phyloP scores from a whole-genome alignment of 805 yeast species.

The Pichia californica region DNA sequence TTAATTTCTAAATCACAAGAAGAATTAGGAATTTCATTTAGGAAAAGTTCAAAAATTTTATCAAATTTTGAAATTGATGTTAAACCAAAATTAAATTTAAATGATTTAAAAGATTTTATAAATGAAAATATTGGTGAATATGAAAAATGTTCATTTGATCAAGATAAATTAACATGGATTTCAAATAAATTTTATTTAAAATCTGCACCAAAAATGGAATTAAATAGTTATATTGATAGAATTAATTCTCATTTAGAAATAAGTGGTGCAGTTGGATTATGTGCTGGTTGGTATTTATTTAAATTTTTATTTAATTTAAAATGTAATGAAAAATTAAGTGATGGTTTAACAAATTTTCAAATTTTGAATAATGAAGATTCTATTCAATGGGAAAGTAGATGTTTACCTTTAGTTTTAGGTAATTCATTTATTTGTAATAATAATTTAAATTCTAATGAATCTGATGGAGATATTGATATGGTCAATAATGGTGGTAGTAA shows the following conservation, averaged over 20 bases:
- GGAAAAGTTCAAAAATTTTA: constrained; percentile 21
- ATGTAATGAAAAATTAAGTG: constrained; percentile 10
- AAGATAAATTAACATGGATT: constrained; percentile 12
- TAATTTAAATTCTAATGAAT: neutral
- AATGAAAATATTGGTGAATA: constrained; percentile 10
- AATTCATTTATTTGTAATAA: neutral
- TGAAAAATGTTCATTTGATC: constrained; percentile 9
- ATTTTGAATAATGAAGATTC: neutral
- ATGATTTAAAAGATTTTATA: constrained; percentile 10
- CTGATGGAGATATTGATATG: neutral
- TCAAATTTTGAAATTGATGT: constrained; percentile 21
- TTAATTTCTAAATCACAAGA: constrained; percentile 18
- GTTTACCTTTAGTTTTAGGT: constrained; percentile 6
- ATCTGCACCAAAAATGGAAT: constrained; percentile 25
- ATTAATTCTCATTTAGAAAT: constrained; percentile 25
- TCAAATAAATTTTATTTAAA: constrained; percentile 27
- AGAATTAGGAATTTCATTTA: constrained; percentile 26
- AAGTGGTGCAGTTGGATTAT: constrained; percentile 27
- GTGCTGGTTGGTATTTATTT: constrained; percentile 28
- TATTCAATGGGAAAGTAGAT: constrained; percentile 5
- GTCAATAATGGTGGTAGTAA: neutral
- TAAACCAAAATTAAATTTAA: neutral
- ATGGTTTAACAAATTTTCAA: constrained; percentile 9
- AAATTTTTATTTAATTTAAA: constrained; percentile 25
- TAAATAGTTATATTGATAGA: constrained; percentile 26